These are phyloP conservation scores for Botryobasidium botryosum DNA, from an alignment of 768 basidiomycete genomes.

Conservation along the genomic window DNA sequence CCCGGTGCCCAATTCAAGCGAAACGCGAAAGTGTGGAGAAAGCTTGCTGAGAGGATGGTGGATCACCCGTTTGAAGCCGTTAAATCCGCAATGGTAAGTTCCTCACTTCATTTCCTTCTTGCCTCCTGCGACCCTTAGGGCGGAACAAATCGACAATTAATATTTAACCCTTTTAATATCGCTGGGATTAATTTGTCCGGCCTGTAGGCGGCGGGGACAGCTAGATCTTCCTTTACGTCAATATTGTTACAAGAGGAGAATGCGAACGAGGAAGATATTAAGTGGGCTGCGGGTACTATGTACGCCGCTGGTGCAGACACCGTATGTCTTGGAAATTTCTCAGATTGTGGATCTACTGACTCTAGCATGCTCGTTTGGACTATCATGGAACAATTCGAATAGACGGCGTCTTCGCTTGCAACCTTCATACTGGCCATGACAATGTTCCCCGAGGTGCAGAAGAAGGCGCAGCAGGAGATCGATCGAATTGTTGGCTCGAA, in stretches of 20 bases:
- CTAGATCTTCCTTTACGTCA: neutral
- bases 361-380: neutral
- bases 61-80: too few species aligned
- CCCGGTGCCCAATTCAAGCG: too few species aligned
- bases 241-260: neutral
- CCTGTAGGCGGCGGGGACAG: neutral
- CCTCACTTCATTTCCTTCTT: too few species aligned
- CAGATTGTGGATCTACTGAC: neutral
- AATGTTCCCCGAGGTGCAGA: slow-evolving; percentile 15
- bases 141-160: too few species aligned
- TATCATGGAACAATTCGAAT: too few species aligned
- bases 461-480: slow-evolving; percentile 17
- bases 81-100: too few species aligned
- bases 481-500: slow-evolving; percentile 15
- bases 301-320: neutral
- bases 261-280: neutral
- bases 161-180: too few species aligned
- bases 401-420: slow-evolving; percentile 3
- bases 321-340: neutral
- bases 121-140: too few species aligned
- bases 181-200: too few species aligned
- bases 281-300: neutral
- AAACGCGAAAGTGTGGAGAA: too few species aligned
- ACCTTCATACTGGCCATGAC: slow-evolving; percentile 11
- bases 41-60: too few species aligned